These are phyloP conservation scores for Geotrichum reessii DNA, from an alignment of 1,139 yeast genomes.

Conservation along the genomic window DNA sequence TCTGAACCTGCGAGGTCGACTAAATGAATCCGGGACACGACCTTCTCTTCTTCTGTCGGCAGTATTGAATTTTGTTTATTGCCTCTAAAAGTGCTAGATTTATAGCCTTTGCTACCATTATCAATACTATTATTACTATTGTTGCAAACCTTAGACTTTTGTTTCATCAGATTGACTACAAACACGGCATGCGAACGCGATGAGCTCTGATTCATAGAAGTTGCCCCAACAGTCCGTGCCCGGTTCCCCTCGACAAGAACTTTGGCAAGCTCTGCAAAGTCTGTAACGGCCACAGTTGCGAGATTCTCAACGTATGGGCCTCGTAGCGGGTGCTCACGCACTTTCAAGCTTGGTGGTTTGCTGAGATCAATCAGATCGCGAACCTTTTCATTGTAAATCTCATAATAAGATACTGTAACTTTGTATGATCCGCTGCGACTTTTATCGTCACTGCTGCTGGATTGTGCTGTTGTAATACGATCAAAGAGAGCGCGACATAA, in stretches of 20 bases:
- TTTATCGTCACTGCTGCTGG: not conserved
- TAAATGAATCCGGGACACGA: conserved; percentile 45
- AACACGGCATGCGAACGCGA: conserved; percentile 90
- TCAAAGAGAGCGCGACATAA: conserved; percentile 8
- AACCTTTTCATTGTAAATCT: conserved; percentile 83
- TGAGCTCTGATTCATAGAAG: conserved; percentile 72
- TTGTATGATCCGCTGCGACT: not conserved
- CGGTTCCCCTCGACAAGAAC: conserved; percentile 65
- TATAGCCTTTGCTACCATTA: conserved; percentile 26
- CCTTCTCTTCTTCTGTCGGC: conserved; percentile 20
- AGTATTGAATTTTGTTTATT: conserved; percentile 45
- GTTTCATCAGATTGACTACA: not conserved
- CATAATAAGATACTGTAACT: conserved; percentile 67
- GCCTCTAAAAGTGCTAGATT: conserved; percentile 24
- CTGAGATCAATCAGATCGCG: conserved; percentile 54
- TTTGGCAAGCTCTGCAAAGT: conserved; percentile 55
- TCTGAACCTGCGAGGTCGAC: conserved; percentile 97
- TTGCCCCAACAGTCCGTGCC: conserved; percentile 74
- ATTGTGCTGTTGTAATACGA: not conserved
- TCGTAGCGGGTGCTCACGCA: conserved; percentile 65
- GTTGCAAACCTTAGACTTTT: not conserved
- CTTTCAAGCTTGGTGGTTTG: conserved; percentile 48
- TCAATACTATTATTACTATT: not conserved
- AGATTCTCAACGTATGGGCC: conserved; percentile 77
- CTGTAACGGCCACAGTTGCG: conserved; percentile 50